Evolutionary conservation across 345 rosid genomes (phyloP), one percentile per base, ranked within the genome.

Genomic region (Gossypium bickii): DNA sequence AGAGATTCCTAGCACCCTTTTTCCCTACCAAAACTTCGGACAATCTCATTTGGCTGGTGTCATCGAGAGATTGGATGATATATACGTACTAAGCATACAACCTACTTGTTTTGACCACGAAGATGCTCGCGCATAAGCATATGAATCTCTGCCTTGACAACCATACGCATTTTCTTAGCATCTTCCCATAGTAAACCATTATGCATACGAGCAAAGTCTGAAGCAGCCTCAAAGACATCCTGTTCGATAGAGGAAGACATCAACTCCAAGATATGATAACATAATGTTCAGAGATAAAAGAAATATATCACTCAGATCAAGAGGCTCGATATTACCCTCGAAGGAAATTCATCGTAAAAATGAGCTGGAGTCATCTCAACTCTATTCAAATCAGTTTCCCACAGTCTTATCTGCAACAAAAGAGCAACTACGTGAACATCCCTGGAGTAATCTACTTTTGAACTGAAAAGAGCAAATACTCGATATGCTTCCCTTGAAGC

Each of bases 301-400:
- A 53, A 57, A 11, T 58, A 24, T 8, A 49, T n/a, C 53, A 43
- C 16, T 24, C 58, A 41, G 62, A 69, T 43, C 59, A 56, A 77
- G 75, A 80, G 18, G 72, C 20, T 48, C 9, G 1, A 22, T 44
- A 70, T 81, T 88, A 94, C 98, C 86, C 86, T 81, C 1, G 98
- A 82, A 53, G 96, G 98, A 81, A 95, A 95, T 74, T 91, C 99
- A 24, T 93, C 97, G 53, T 90, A 91, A 74, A 87, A 80, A 82
- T 95, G 89, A 6, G 93, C 85, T 53, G 86, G 90, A 6, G 88
- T 86, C 88, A 82, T 89, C 86, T 95, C 99, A 48, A 91, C 93
- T 82, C 99, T 87, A 78, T 95, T 91, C 76, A 95, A 76, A 85
- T 95, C 99, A 7, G 92, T 25, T 83, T 95, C 99, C 99, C 99